phyloP scores from a whole-genome alignment of 306 rosid genomes.

The Pueraria montana region DNA sequence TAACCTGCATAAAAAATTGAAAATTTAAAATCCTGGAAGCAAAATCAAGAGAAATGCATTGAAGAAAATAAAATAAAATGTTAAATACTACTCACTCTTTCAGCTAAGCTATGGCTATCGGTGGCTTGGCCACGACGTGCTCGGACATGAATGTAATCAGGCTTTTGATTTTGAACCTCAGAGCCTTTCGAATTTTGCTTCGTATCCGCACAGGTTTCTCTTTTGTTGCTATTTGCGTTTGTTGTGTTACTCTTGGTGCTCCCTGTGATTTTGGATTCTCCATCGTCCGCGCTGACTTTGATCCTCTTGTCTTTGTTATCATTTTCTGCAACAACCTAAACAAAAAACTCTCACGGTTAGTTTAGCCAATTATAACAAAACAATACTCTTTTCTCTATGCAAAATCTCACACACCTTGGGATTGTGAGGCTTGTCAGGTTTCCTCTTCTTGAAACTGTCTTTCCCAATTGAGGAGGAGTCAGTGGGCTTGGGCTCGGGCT shows the following conservation, averaged over 20 bases:
- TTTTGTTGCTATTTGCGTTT: conserved; percentile 37
- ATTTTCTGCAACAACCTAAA: conserved; percentile 64
- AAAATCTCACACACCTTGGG: conserved; percentile 55
- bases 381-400: not conserved
- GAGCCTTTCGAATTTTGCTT: conserved; percentile 63
- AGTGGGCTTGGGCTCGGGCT: conserved; percentile 34
- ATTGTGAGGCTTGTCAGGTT: conserved; percentile 60
- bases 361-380: not conserved
- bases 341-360: not conserved
- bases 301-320: conserved; percentile 66
- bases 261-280: conserved; percentile 81
- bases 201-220: conserved; percentile 61
- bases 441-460: conserved; percentile 75
- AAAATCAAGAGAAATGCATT: not conserved
- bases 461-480: conserved; percentile 50
- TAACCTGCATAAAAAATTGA: conserved; percentile 60
- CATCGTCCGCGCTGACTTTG: conserved; percentile 68
- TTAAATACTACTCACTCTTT: conserved; percentile 71
- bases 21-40: not conserved
- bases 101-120: conserved; percentile 97
- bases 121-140: conserved; percentile 99
- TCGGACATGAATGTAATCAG: conserved; percentile 90
- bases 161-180: conserved; percentile 81
- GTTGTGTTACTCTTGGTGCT: conserved; percentile 34
- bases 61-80: not conserved